Conservation (phyloP, 306 rosid species). For the Urtica urens region DNA sequence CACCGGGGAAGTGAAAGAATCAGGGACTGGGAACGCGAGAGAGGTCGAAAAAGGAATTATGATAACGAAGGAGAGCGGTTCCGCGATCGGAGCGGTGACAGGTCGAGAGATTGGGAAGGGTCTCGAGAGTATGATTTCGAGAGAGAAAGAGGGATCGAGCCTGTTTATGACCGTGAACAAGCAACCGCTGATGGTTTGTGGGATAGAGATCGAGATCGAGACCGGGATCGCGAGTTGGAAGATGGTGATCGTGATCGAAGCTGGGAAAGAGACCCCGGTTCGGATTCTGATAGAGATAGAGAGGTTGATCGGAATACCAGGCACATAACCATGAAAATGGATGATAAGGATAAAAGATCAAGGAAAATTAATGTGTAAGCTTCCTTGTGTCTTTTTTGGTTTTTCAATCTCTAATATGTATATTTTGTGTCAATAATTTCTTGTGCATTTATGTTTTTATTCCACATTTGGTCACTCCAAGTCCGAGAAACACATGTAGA, state of each 20-base stretch:
- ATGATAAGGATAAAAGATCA: slow-evolving; percentile 28
- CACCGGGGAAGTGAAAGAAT: slow-evolving; percentile 39
- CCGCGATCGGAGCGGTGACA: slow-evolving; percentile 31
- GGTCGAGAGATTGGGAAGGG: slow-evolving; percentile 47
- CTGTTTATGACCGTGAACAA: slow-evolving; percentile 30
- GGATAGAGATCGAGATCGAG: slow-evolving; percentile 31
- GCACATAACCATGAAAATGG: slow-evolving; percentile 20
- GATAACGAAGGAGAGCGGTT: slow-evolving; percentile 41
- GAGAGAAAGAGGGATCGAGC: slow-evolving; percentile 45
- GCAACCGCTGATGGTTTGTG: slow-evolving; percentile 28
- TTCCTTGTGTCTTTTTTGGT: neutral
- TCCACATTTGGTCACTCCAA: no score
- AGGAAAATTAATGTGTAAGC: slow-evolving; percentile 57
- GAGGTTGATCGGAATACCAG: slow-evolving; percentile 38
- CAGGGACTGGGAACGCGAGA: slow-evolving; percentile 33
- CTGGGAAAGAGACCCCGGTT: slow-evolving; percentile 31
- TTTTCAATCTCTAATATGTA: neutral
- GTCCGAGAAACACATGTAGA: no score
- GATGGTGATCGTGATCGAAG: slow-evolving; percentile 27
- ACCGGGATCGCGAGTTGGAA: slow-evolving; percentile 23
- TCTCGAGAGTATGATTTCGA: slow-evolving; percentile 43
- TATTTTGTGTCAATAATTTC: no score
- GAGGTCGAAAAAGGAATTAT: slow-evolving; percentile 37
- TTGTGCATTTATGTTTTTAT: no score
- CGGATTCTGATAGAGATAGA: slow-evolving; percentile 27